Conservation (phyloP, 192 early-diverging fungal species). For the Coemansia furcata region DNA sequence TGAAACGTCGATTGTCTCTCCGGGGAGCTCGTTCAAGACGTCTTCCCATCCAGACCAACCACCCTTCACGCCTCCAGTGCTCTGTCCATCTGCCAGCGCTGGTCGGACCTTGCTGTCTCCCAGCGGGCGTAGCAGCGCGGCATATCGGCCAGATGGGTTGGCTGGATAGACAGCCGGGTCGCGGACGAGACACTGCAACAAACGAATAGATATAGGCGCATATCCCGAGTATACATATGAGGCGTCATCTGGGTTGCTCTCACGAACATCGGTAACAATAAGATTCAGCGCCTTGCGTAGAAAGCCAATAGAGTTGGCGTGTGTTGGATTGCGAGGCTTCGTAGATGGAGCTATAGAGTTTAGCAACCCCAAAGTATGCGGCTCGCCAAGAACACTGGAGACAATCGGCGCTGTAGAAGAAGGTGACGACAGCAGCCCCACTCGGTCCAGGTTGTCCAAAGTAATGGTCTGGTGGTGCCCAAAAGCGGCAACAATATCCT, state of each 20-base stretch:
- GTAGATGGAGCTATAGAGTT: conserved; percentile 23
- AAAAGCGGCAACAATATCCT: conserved; percentile 88
- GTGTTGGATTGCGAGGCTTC: conserved; percentile 23
- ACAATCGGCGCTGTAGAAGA: conserved; percentile 38
- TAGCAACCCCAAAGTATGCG: conserved; percentile 5
- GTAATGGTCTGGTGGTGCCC: conserved; percentile 88
- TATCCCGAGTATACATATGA: conserved; percentile 95
- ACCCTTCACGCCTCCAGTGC: conserved; percentile 45
- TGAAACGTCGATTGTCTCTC: conserved; percentile 74
- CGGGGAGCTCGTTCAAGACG: conserved; percentile 72
- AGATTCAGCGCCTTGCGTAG: conserved; percentile 71
- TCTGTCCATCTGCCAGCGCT: conserved; percentile 16
- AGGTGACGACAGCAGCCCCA: conserved; percentile 62
- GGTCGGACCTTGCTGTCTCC: conserved; percentile 29
- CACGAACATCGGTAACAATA: conserved; percentile 85
- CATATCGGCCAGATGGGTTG: conserved; percentile 34
- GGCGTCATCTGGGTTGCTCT: conserved; percentile 81
- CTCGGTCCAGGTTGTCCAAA: conserved; percentile 69
- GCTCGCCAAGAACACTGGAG: not conserved
- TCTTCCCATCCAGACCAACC: conserved; percentile 94
- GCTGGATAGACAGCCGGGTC: conserved; percentile 42
- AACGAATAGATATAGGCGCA: conserved; percentile 85
- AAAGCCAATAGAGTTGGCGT: conserved; percentile 38
- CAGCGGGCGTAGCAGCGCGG: conserved; percentile 40
- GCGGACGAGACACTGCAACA: conserved; percentile 75